Base-by-base conservation (phyloP, 257 asterid genomes). In the Scutellaria minor region DNA sequence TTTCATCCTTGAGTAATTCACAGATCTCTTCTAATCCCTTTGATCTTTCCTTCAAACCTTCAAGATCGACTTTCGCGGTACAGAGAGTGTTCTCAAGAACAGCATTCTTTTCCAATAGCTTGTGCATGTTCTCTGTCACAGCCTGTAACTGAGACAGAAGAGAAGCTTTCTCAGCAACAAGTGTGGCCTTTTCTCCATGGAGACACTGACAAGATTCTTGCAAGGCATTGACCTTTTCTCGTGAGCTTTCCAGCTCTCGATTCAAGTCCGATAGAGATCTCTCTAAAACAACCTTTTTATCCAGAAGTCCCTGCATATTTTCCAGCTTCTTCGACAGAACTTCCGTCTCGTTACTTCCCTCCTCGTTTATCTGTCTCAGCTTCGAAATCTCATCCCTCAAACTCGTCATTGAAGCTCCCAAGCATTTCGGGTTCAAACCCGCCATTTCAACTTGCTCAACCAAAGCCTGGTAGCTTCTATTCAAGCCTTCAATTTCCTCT, bases 31-130 rank as follows among this genome's bases (percentile, higher is more conserved):
- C 97, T 18, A 95, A 80, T 39, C 96, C 95, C 80, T 88, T 91
- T 2, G 99, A 88, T 74, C 87, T 91, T 75, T 88, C 95, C 85
- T 90, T 95, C 88, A 95, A 71, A 68, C 97, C 97, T 86, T 88
- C 97, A 59, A 95, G 93, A 74, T 95, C 99, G 65, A 89, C 78
- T 80, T 86, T 92, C 60, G 95, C 92, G 31, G 81, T 82, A 35
- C 84, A 88, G 39, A 95, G 86, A 15, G 95, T 83, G 67, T 79
- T 83, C 85, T 95, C 98, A 66, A 90, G 91, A 71, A 88, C 87
- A 8, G 90, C 93, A 77, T 90, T 92, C 70, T 82, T 91, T 62
- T 84, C 95, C 78, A 92, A 74, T 15, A 92, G 80, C 52, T 83
- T 88, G 81, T 87, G 97, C 95, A 90, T 83, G 66, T 79, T 92